Percentiles rank a stretch among this genome's conserved stretches.
These are phyloP conservation scores for Primulina huaijiensis DNA, from an alignment of 257 asterid species.

Conservation along the genomic window DNA sequence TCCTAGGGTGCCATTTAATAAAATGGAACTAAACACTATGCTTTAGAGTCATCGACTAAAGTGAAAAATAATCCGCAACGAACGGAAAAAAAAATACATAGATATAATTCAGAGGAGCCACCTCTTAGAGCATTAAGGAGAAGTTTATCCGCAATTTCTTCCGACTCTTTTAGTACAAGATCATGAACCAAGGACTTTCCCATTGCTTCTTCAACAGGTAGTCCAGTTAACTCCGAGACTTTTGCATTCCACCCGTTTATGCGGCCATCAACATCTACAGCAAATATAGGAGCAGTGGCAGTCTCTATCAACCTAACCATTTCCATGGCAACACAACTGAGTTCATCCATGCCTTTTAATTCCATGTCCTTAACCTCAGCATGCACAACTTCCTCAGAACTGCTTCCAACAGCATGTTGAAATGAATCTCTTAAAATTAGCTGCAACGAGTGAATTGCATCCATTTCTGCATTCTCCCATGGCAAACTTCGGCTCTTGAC, in stretches of 20 bases:
- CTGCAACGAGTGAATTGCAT: constrained; percentile 87
- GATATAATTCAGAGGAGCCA: constrained; percentile 11
- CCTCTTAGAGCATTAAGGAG: constrained; percentile 62
- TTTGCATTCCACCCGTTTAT: constrained; percentile 70
- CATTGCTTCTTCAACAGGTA: constrained; percentile 51
- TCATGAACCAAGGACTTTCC: constrained; percentile 56
- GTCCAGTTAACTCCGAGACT: constrained; percentile 52
- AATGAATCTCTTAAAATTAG: constrained; percentile 77
- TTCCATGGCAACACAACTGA: constrained; percentile 63
- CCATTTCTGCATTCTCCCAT: constrained; percentile 95
- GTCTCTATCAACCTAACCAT: constrained; percentile 69
- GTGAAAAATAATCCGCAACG: no score
- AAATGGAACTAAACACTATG: no score
- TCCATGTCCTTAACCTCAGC: constrained; percentile 41
- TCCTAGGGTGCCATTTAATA: not conserved
- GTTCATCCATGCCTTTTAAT: constrained; percentile 52
- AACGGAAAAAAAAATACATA: no score
- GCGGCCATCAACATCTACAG: constrained; percentile 49
- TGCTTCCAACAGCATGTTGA: constrained; percentile 44
- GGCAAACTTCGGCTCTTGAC: constrained; percentile 83
- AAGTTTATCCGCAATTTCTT: constrained; percentile 43
- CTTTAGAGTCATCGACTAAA: no score
- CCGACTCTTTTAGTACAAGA: constrained; percentile 48
- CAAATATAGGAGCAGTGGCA: constrained; percentile 72
- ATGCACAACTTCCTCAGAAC: constrained; percentile 52